A percentile compares a stretch with the other conserved stretches of the same genome.
These are phyloP conservation scores for Bruguiera parviflora DNA, from an alignment of 345 rosid genomes.

Conservation along the genomic window DNA sequence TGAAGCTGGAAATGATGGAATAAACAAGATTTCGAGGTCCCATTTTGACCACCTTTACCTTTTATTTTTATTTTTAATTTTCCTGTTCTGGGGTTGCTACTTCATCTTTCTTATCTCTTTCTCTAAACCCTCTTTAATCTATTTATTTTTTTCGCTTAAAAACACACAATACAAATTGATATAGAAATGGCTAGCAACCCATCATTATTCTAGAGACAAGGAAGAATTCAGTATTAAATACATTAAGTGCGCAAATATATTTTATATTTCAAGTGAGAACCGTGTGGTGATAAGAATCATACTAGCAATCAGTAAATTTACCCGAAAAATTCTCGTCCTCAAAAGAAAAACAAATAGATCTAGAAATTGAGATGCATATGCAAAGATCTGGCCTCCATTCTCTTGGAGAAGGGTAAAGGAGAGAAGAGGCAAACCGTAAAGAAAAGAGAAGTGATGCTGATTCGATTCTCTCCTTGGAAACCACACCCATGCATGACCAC, in stretches of 20 bases:
- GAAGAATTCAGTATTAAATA: too few species aligned
- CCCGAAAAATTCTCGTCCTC: background rate
- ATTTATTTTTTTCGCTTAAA: background rate
- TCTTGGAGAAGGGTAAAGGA: conserved; percentile 55
- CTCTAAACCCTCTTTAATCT: background rate
- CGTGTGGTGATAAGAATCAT: too few species aligned
- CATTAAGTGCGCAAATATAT: too few species aligned
- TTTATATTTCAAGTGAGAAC: too few species aligned
- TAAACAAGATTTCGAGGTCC: conserved; percentile 40
- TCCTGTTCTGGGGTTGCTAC: conserved; percentile 36
- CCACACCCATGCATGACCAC: conserved; percentile 51
- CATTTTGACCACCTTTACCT: conserved; percentile 52
- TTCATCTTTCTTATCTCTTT: background rate
- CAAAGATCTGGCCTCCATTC: conserved; percentile 44
- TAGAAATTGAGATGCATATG: background rate
- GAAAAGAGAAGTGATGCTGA: conserved; percentile 37
- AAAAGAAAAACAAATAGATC: background rate
- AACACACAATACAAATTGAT: background rate
- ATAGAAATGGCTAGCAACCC: too few species aligned
- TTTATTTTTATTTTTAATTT: conserved; percentile 3
- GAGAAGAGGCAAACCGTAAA: conserved; percentile 43
- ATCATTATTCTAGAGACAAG: too few species aligned
- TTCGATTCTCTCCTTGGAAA: conserved; percentile 48
- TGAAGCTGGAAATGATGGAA: conserved; percentile 35
- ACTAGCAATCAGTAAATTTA: too few species aligned